phyloP scores from a whole-genome alignment of 257 asterid species.

The Parsonsia alboflavescens region DNA sequence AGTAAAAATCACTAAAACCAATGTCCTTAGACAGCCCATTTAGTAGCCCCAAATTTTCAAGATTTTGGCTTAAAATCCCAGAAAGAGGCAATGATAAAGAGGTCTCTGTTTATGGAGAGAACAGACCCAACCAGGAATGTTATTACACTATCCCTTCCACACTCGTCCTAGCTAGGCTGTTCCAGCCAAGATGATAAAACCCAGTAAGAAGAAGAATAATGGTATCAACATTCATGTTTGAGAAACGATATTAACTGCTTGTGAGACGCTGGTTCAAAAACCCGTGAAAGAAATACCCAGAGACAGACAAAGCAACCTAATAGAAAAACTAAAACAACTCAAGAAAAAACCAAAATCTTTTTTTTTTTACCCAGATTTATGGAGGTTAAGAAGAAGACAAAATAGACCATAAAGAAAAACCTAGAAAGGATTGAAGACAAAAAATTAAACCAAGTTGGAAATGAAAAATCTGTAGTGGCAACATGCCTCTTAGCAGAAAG shows the following conservation, averaged over 20 bases:
- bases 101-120: neutral
- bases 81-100: constrained; percentile 4
- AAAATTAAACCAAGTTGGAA: neutral
- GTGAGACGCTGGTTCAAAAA: neutral
- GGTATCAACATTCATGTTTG: neutral
- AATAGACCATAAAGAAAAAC: neutral
- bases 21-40: constrained; percentile 39
- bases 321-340: neutral
- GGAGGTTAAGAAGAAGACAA: neutral
- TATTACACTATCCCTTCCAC: neutral
- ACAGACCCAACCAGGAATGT: neutral
- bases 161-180: neutral
- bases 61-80: constrained; percentile 25
- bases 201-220: neutral
- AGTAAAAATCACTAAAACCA: constrained; percentile 35
- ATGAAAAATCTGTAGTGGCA: neutral
- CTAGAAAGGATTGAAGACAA: neutral
- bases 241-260: neutral
- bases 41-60: constrained; percentile 14
- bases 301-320: neutral
- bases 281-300: neutral
- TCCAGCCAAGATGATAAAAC: neutral
- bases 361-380: neutral
- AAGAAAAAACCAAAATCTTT: neutral
- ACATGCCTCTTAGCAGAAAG: neutral